Evolutionary conservation across 208 protist species (phyloP), one percentile per base, ranked within the genome.

Genomic region (Leishmania major): DNA sequence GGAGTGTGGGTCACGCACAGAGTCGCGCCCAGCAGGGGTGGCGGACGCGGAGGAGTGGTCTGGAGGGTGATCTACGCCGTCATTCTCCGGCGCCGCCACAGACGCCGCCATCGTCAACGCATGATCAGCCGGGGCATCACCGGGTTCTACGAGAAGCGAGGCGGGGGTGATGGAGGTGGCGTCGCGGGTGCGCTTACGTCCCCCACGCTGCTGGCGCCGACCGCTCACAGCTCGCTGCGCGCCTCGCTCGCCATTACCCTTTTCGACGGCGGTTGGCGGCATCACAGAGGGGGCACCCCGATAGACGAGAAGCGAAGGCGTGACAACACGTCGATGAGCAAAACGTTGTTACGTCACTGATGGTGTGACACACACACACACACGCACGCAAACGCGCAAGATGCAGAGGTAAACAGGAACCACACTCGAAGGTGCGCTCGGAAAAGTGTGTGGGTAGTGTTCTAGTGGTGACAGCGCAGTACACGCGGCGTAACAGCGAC

Each of bases 21-120:
- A 82, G 13, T 64, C 57, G 3, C 83, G 83, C 28, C 83, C 83
- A 11, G 83, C 83, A 6, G 83, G 83, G 0, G 78, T 80, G 28
- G 43, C 37, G n/a, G 78, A 62, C 47, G 73, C 66, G 2, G 83
- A 82, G 8, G 78, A 86, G 45, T 57, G 0, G 2, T 74, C 69
- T 43, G 82, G 77, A 53, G 75, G 62, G 17, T 45, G 31, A 28
- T 79, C 77, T 17, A 60, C 22, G 47, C 37, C 45, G 57, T 57
- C 64, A 37, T 35, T 43, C 35, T 40, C 28, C 28, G 77, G 62
- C 19, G 17, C 62, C 47, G 77, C 37, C n/a, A 72, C 45, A 8
- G 77, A 55, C 11, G 75, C 75, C 37, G 75, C 53, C 31, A 57
- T 78, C 13, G 75, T 62, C 4, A 62, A 28, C 35, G 72, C 51